phyloP scores from a whole-genome alignment of 2,329 filamentous ascomycete genomes.

The Colletotrichum abscissum region DNA sequence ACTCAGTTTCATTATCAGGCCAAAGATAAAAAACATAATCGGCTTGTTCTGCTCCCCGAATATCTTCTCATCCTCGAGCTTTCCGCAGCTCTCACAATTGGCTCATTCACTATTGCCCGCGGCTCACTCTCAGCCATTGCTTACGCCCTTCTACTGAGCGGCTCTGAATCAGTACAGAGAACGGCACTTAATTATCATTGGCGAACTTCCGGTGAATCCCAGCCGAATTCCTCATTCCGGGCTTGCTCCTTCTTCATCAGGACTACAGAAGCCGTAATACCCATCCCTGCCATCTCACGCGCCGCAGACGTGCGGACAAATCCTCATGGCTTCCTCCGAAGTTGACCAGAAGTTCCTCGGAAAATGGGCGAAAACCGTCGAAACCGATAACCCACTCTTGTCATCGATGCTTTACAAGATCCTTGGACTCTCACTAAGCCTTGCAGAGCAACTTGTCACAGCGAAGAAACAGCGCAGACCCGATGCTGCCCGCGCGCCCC shows the following conservation, averaged over 20 bases:
- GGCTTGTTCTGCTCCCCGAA: background rate
- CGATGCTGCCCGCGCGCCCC: slow-evolving; percentile 82
- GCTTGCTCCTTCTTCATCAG: background rate
- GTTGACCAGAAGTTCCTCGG: slow-evolving; percentile 98
- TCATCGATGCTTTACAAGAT: slow-evolving; percentile 90
- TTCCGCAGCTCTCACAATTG: background rate
- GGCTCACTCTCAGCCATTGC: background rate
- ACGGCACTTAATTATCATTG: background rate
- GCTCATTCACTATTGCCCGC: background rate
- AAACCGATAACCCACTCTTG: slow-evolving; percentile 81
- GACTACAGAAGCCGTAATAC: background rate
- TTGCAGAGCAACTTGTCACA: slow-evolving; percentile 84
- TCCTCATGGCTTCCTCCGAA: slow-evolving; percentile 90
- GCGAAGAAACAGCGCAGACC: slow-evolving; percentile 85
- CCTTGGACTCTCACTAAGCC: slow-evolving; percentile 87
- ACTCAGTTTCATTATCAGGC: slow-evolving; percentile 9
- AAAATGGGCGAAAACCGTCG: slow-evolving; percentile 84
- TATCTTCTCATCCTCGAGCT: background rate
- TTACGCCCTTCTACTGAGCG: background rate
- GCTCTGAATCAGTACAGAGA: background rate
- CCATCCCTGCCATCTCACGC: background rate
- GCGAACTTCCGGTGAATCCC: background rate
- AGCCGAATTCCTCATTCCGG: background rate
- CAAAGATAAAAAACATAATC: background rate
- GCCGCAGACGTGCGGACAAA: background rate